Evolutionary conservation across 2,329 filamentous ascomycete species (phyloP), one percentile per base, ranked within the genome.

Genomic region (Lasiodiplodia gonubiensis): DNA sequence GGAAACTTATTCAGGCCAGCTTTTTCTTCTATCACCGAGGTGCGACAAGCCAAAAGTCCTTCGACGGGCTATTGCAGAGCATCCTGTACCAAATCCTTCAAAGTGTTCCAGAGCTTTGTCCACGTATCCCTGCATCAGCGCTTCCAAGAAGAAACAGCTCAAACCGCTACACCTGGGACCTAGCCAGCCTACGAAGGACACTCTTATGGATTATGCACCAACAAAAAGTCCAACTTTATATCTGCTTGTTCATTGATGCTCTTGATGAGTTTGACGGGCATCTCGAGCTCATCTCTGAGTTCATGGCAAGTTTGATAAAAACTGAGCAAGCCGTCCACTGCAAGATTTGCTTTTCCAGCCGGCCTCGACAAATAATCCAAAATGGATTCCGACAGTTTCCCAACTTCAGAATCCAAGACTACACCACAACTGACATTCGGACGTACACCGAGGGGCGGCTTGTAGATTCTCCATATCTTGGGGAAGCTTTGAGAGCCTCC

Each of bases 21-120:
- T 80, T 80, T 68, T 84, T 80, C 70, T 81, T 84, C 69, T 83
- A 81, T 74, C 78, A 76, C 55, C 73, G 76, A 0, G 82, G 82
- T 0, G 77, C 73, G 2, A 61, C 68, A 1, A 73, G 80, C 35
- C 81, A 84, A 49, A 81, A 78, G 65, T 81, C 80, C 0, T 76
- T 78, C 21, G 72, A 77, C 39, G 82, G 82, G 0, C 74, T 85
- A 0, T 69, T 83, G 1, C 75, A 71, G 69, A 76, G 72, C 12
- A 70, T 75, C 0, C 68, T 83, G 2, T 80, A 77, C 66, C 74
- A 82, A 37, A 76, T 70, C 4, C 52, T 74, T 4, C 1, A 30
- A 1, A 3, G 51, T 7, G 23, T n/a, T 4, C 64, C 64, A n/a
- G 10, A 21, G 1, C 42, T 66, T 12, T 60, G 55, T 16, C 23